These are phyloP conservation scores for Fraxinus floribunda DNA, from an alignment of 305 asterid genomes.

Conservation along the genomic window DNA sequence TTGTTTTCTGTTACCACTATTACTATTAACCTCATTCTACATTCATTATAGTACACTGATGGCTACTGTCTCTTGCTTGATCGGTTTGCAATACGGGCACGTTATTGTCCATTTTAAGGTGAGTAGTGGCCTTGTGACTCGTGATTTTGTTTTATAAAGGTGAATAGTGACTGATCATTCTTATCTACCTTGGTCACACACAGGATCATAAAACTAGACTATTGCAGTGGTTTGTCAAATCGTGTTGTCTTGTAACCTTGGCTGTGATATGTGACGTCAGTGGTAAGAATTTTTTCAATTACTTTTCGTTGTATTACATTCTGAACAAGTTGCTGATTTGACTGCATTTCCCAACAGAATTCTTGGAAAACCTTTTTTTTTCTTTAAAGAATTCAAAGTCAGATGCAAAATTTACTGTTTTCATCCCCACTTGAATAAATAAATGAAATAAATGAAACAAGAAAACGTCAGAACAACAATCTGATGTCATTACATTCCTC, in stretches of 20 bases:
- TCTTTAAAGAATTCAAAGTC: background rate
- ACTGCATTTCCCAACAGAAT: background rate
- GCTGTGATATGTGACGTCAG: conserved; percentile 44
- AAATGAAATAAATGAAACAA: background rate
- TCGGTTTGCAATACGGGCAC: conserved; percentile 71
- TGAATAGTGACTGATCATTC: conserved; percentile 7
- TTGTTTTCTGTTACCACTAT: background rate
- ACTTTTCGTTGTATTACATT: background rate
- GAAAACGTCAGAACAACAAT: background rate
- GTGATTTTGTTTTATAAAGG: background rate
- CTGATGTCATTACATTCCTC: background rate
- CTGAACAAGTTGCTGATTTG: background rate
- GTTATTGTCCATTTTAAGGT: conserved; percentile 67
- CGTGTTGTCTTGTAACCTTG: conserved; percentile 37
- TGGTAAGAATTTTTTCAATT: conserved; percentile 37
- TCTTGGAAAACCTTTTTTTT: background rate
- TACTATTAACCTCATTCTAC: conserved; percentile 25
- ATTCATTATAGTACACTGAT: conserved; percentile 55
- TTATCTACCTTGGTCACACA: conserved; percentile 4
- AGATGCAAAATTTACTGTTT: background rate
- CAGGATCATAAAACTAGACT: conserved; percentile 66
- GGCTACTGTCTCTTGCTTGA: conserved; percentile 60
- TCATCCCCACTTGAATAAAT: background rate
- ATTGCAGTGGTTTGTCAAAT: conserved; percentile 51
- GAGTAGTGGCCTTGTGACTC: background rate